Conservation (phyloP, 768 basidiomycete species). For the Scleroderma citrinum region DNA sequence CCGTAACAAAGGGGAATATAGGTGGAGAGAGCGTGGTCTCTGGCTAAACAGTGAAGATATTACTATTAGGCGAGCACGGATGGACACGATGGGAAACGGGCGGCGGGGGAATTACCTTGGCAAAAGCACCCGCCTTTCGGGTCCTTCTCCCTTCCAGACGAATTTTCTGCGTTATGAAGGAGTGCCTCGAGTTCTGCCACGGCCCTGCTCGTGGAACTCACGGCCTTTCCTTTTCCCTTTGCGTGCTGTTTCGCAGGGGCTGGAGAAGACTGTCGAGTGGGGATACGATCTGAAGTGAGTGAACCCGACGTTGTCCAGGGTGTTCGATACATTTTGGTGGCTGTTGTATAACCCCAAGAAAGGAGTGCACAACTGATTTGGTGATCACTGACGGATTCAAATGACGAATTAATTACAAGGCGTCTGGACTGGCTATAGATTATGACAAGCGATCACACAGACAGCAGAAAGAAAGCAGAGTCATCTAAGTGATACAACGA, state of each 20-base stretch:
- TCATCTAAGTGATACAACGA: not conserved
- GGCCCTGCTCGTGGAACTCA: slow-evolving; percentile 41
- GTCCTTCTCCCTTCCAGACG: slow-evolving; percentile 38
- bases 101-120: slow-evolving; percentile 39
- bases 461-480: not conserved
- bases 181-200: slow-evolving; percentile 45
- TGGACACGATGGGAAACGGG: not conserved
- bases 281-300: slow-evolving; percentile 52
- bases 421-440: not conserved
- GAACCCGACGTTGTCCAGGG: slow-evolving; percentile 34
- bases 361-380: no score
- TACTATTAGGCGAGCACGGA: not conserved
- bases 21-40: slow-evolving; percentile 50
- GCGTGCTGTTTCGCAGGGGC: slow-evolving; percentile 14
- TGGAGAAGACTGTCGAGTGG: slow-evolving; percentile 22
- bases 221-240: slow-evolving; percentile 36
- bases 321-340: slow-evolving; percentile 1
- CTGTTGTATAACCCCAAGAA: not conserved
- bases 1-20: slow-evolving; percentile 48
- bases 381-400: no score
- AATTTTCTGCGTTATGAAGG: slow-evolving; percentile 32
- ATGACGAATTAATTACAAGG: not conserved
- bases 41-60: slow-evolving; percentile 32
- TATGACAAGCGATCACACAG: not conserved
- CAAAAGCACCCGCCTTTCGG: slow-evolving; percentile 67